A percentile compares a stretch with the other conserved stretches of the same genome.
Conservation (phyloP, 2,329 filamentous ascomycete genomes). For the Hypomyces perniciosus region DNA sequence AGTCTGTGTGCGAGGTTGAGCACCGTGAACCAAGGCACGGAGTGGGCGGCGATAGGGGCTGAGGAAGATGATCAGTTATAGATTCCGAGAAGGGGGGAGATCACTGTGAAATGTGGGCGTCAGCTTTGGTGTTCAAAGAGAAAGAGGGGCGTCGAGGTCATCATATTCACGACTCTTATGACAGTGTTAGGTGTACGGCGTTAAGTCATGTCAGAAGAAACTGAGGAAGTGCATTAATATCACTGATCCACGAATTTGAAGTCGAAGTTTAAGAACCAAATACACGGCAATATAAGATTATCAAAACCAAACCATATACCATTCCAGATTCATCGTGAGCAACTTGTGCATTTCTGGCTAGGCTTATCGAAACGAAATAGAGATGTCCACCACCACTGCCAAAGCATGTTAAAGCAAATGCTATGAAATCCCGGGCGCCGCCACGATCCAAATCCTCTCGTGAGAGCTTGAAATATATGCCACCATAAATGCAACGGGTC, state of each 20-base stretch:
- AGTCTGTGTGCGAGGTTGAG: slow-evolving; percentile 79
- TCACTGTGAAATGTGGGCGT: not conserved
- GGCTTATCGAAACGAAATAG: not conserved
- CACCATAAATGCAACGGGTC: slow-evolving; percentile 4
- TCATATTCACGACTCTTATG: too few relatives aligned
- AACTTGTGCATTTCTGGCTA: too few relatives aligned
- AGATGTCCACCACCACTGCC: not conserved
- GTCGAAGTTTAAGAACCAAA: too few relatives aligned
- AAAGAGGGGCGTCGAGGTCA: too few relatives aligned
- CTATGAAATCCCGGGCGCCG: slow-evolving; percentile 10
- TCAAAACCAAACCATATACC: too few relatives aligned
- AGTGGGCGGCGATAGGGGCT: slow-evolving; percentile 53
- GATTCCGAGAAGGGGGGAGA: not conserved
- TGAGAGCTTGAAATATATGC: slow-evolving; percentile 21
- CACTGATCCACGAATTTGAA: too few relatives aligned
- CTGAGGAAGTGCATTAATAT: too few relatives aligned
- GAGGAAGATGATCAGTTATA: slow-evolving; percentile 44
- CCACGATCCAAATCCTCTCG: slow-evolving; percentile 20
- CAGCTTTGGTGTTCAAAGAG: too few relatives aligned
- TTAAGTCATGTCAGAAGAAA: too few relatives aligned
- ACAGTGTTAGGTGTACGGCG: too few relatives aligned
- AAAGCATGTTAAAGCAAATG: slow-evolving; percentile 1
- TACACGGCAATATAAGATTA: too few relatives aligned
- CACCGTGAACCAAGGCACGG: slow-evolving; percentile 71
- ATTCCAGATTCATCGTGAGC: too few relatives aligned